Evolutionary conservation across 129 eudicot genomes (phyloP).

Genomic region (Tagetes erecta): DNA sequence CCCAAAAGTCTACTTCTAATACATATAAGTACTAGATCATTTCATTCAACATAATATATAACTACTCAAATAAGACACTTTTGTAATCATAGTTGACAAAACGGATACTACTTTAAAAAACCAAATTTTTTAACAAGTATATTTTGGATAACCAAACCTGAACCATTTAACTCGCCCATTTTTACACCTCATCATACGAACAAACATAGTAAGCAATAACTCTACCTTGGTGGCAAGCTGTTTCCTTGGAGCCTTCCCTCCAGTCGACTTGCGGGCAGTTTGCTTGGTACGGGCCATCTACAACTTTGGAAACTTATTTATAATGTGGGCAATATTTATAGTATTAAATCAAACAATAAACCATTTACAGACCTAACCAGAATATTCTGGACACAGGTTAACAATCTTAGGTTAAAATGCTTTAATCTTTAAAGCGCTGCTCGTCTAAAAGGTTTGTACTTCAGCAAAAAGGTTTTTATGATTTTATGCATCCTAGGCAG

Average conservation of each 20-base stretch:
- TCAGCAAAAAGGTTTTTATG: not conserved
- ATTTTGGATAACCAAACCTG: not conserved
- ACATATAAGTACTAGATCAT: not conserved
- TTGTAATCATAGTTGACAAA: not conserved
- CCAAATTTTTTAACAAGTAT: not conserved
- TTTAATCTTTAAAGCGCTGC: not conserved
- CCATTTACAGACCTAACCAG: not conserved
- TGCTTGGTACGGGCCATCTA: constrained; percentile 23
- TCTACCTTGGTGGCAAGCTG: constrained; percentile 18
- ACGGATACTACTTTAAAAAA: not conserved
- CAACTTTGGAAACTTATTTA: not conserved
- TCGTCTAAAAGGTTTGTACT: not conserved
- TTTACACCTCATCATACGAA: not conserved
- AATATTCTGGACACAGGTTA: not conserved
- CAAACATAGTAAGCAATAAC: not conserved
- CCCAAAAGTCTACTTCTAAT: not conserved
- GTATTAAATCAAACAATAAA: not conserved
- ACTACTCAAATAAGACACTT: not conserved
- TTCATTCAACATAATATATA: not conserved
- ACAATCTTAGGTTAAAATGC: not conserved
- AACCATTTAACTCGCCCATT: not conserved
- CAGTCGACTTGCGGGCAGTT: constrained; percentile 15
- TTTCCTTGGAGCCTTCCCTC: constrained; percentile 21
- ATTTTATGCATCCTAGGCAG: not conserved
- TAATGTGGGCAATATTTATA: not conserved